Base-by-base conservation (phyloP, 495 filamentous ascomycete genomes). In the Beverwykella pulmonaria region DNA sequence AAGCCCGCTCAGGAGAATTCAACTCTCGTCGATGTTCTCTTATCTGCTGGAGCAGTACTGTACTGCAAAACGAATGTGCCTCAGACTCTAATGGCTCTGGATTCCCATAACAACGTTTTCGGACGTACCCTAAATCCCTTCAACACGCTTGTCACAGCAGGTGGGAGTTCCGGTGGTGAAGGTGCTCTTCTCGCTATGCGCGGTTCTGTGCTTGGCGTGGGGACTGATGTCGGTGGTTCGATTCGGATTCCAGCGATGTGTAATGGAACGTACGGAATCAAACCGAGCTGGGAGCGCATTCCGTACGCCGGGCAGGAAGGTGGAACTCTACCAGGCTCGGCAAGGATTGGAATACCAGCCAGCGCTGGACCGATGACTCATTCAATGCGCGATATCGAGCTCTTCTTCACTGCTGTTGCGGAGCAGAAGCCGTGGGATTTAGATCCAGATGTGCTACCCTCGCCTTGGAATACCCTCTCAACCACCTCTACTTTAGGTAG, bases 151-250 rank as follows among this genome's bases (percentile, higher is more conserved):
- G 65, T 81, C 14, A 81, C 79, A 0, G 75, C 81, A n/a, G 85
- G 85, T 1, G 85, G 85, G 1, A 87, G 83, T 65, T 83, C 82
- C 2, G 88, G 89, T 27, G 89, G 92, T 14, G 78, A 79, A 71
- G 77, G 75, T 29, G 76, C 77, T 2, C 71, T 79, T 10, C 41
- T 79, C 4, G 76, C 72, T 1, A 71, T 79, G 73, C 60, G 73
- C 32, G 78, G 77, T 1, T 74, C 69, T 25, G 53, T 73, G 2
- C 53, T 80, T 1, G 77, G 78, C 19, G 71, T 79, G 5, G 78
- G 78, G 1, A 91, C 88, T 15, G 89, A 92, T 76, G 87, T 92
- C 54, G 90, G 88, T 0, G 90, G 90, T 8, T 86, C 80, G 63
- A 82, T 92, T 20, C 79, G 89, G 0, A 84, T 90, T 55, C 89